These are phyloP conservation scores for Orbilia quercus DNA, from an alignment of 2,329 filamentous ascomycete species.

Conservation along the genomic window DNA sequence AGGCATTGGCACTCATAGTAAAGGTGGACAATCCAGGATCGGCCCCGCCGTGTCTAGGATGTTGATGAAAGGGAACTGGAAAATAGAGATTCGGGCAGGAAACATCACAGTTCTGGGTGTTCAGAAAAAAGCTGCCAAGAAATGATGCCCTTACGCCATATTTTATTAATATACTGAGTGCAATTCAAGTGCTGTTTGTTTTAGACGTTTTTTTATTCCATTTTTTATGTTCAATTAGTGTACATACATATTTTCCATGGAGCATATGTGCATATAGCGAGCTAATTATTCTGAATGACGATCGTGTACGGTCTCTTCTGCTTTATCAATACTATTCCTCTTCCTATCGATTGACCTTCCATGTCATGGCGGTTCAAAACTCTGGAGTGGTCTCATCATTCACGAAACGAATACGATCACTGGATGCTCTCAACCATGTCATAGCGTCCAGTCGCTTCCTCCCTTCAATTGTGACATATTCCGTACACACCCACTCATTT, in stretches of 20 bases:
- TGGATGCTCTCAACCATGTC: constrained; percentile 38
- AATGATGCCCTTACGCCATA: neutral
- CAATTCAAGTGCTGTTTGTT: neutral
- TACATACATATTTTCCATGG: neutral
- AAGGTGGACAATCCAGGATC: constrained; percentile 57
- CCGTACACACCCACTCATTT: constrained; percentile 56
- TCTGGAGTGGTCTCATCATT: neutral
- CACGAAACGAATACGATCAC: neutral
- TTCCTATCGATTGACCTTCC: too few species aligned
- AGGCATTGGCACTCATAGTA: constrained; percentile 58
- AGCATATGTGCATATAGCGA: neutral
- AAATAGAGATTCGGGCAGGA: constrained; percentile 57
- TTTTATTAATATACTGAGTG: neutral
- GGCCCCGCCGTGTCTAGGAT: constrained; percentile 58
- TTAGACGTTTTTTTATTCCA: neutral
- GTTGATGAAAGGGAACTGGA: constrained; percentile 59
- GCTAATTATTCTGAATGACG: constrained; percentile 5
- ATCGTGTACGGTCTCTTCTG: neutral
- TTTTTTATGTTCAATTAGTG: neutral
- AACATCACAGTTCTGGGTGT: constrained; percentile 58
- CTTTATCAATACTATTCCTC: too few species aligned
- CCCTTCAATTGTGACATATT: constrained; percentile 57
- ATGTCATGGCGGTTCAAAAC: too few species aligned
- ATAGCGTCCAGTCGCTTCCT: constrained; percentile 53
- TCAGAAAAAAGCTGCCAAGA: constrained; percentile 18